Conservation (phyloP, 177 flowering plant species). For the Vitis hybrid region DNA sequence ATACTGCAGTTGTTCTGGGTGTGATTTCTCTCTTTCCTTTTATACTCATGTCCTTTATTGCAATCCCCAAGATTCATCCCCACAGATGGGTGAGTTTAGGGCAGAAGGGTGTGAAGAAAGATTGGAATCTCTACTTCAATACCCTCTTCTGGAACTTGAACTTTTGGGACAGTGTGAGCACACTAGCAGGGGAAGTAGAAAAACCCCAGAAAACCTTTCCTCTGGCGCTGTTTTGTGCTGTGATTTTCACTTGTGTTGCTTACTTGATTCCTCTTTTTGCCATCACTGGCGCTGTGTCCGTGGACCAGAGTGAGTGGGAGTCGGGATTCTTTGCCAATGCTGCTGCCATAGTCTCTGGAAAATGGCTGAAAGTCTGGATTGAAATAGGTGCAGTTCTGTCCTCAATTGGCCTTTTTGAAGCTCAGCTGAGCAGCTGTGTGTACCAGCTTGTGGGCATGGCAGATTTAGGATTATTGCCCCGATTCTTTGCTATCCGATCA, state of each 20-base stretch:
- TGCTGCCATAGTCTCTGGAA: conserved; percentile 52
- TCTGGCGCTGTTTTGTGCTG: conserved; percentile 51
- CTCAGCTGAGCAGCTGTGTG: conserved; percentile 53
- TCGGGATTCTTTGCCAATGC: conserved; percentile 64
- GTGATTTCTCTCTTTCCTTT: conserved; percentile 63
- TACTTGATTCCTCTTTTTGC: conserved; percentile 71
- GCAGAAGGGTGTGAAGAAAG: conserved; percentile 44
- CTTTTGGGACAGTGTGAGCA: conserved; percentile 83
- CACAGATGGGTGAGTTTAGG: conserved; percentile 55
- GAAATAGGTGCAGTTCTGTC: conserved; percentile 56
- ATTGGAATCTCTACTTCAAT: conserved; percentile 73
- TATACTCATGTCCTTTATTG: conserved; percentile 46
- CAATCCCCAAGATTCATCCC: conserved; percentile 61
- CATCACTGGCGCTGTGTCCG: conserved; percentile 48
- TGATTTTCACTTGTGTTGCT: conserved; percentile 56
- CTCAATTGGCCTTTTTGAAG: conserved; percentile 51
- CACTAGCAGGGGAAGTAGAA: conserved; percentile 78
- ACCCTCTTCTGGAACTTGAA: conserved; percentile 86
- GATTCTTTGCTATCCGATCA: conserved; percentile 34
- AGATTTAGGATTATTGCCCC: conserved; percentile 42
- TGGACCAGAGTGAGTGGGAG: conserved; percentile 56
- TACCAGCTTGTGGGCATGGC: conserved; percentile 71
- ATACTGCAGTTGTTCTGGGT: conserved; percentile 51
- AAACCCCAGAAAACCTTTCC: conserved; percentile 67
- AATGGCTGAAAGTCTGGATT: conserved; percentile 58